Conservation (phyloP, 495 filamentous ascomycete genomes). For the Aspergillus ostianus region DNA sequence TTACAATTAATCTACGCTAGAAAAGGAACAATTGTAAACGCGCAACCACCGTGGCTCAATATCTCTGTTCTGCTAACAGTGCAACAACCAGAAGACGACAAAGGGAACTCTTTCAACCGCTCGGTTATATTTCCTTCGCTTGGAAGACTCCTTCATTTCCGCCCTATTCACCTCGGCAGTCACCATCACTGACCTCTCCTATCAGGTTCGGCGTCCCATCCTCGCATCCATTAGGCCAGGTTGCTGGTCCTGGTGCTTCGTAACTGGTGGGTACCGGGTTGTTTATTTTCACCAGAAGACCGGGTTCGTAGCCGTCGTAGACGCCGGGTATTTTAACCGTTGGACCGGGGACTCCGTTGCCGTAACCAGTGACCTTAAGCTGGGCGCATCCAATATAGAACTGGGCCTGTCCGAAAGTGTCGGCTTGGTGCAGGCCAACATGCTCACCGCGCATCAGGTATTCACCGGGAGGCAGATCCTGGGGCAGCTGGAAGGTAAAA, state of each 20-base stretch:
- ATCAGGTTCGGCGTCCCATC: conserved; percentile 7
- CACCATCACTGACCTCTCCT: conserved; percentile 1
- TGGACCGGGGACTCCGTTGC: conserved; percentile 5
- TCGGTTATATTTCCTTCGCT: no score
- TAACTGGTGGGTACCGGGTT: conserved; percentile 6
- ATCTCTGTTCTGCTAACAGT: no score
- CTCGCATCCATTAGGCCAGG: conserved; percentile 11
- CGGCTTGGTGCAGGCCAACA: conserved; percentile 8
- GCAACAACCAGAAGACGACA: no score
- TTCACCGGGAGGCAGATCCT: conserved; percentile 4
- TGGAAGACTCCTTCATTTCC: no score
- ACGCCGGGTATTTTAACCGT: conserved; percentile 10
- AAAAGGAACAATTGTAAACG: no score
- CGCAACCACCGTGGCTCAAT: no score
- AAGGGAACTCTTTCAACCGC: no score
- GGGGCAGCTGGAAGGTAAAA: conserved; percentile 8
- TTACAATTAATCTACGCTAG: no score
- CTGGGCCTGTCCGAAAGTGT: conserved; percentile 5
- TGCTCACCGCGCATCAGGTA: conserved; percentile 12
- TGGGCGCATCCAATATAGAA: conserved; percentile 13
- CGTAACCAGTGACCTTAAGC: conserved; percentile 10
- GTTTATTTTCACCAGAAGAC: conserved; percentile 8
- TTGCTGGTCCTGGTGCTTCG: conserved; percentile 8
- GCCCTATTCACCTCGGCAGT: neutral
- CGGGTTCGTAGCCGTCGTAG: conserved; percentile 9